Evolutionary conservation across 2,329 filamentous ascomycete genomes (phyloP), one percentile per base, ranked within the genome.

Genomic region (Hypocreales sp.): DNA sequence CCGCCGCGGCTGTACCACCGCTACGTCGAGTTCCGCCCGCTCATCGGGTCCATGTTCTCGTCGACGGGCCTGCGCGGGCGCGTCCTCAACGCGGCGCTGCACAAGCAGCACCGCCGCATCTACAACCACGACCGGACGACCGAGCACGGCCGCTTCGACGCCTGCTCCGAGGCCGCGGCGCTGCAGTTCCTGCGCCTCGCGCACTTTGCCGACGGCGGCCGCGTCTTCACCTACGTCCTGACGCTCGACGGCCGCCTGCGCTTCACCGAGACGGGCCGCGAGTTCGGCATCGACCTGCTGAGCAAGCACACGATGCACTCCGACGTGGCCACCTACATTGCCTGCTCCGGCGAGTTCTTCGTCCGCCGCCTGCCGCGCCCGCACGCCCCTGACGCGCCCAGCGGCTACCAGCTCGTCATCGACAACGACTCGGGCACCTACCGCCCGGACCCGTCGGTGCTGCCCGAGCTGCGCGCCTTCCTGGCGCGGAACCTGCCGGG

Each of bases 281-380:
- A 94, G 43, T 94, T 94, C 33, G 83, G 86, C 28, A 83, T 95
- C 42, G 87, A 94, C 53, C 61, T 94, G 50, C 56, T 95, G 42
- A 84, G 77, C 50, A 95, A 95, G 50, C 87, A 95, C 51, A 92
- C 83, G 22, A 93, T 95, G 83, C 87, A 95, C 56, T 87, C 81
- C 37, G 77, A 94, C 49, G 86, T 93, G 2, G 79, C 75, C 20
- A 79, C 81, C 3, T 93, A 93, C 48, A 82, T 94, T 36, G 87
- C 86, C 14, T 94, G 76, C 47, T 83, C 80, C 1, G 87, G 87
- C 22, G 87, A 95, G 46, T 95, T 95, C 51, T 90, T 94, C 48
- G 67, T 95, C 35, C 71, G 83, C 10, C 68, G 79, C 3, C 61
- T 81, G 15, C 51, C 64, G 28, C 58, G 61, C 10, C 59, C 64